Base-by-base conservation (phyloP, 176 grass and related monocot species). In the Zea luxurians region DNA sequence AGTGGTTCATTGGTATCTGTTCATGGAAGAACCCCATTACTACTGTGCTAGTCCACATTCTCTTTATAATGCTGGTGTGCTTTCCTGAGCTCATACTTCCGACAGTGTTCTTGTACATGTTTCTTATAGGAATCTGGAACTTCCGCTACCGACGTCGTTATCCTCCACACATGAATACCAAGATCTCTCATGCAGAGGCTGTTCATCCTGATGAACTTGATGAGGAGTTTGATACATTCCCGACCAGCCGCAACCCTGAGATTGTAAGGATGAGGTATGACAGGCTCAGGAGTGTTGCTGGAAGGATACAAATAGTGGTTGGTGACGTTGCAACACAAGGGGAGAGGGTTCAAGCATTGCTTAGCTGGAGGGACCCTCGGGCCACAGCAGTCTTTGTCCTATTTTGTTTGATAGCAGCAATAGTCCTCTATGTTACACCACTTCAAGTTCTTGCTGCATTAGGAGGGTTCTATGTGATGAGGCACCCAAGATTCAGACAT, bases 141-240 rank as follows among this genome's bases (percentile, higher is more conserved):
- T 99, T 93, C 48, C 88, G 96, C 20, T 91, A 99, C 54, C 88
- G 96, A 3, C 96, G 92, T 34, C 81, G 84, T 5, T 93, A 99
- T 75, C 96, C 92, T 79, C 92, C 96, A 7, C 96, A 99, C 90
- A 99, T 99, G 96, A 99, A 99, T 80, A 99, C 92, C 46, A 95
- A 93, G 79, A 90, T 95, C 35, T 95, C 96, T 83, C 90, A 99
- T 74, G 96, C 96, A 2, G 96, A 99, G 52, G 86, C 87, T 27
- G 90, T 91, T 68, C 87, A 91, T 50, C 86, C 87, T 37, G 96
- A 99, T 83, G 96, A 99, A 80, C 90, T 95, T 18, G 90, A 95
- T 3, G 92, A 99, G 54, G 96, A 99, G 81, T 99, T 99, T 0
- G 92, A 99, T 61, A 89, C 90, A 48, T 99, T 95, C 75, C 96